phyloP scores from a whole-genome alignment of 768 basidiomycete genomes.

The Suillus variegatus region DNA sequence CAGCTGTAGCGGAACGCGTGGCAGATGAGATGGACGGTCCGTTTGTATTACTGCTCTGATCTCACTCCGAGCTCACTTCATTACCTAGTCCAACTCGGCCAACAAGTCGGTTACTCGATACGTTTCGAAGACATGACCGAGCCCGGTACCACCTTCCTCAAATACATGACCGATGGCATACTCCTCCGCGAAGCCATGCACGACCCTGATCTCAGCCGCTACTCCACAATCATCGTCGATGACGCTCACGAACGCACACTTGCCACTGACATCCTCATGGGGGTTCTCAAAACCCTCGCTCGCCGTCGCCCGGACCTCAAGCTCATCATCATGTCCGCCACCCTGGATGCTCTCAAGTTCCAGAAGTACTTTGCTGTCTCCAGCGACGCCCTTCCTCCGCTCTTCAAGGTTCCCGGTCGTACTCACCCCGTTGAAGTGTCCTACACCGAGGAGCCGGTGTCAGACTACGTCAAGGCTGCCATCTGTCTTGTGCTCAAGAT shows the following conservation, averaged over 20 bases:
- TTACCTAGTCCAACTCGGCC: constrained; percentile 78
- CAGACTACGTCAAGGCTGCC: constrained; percentile 96
- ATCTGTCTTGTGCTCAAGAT: constrained; percentile 97
- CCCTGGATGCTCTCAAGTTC: constrained; percentile 95
- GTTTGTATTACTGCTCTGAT: constrained; percentile 27
- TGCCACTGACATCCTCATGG: constrained; percentile 98
- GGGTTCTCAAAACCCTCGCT: constrained; percentile 84
- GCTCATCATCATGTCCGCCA: constrained; percentile 98
- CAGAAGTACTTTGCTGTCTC: constrained; percentile 85
- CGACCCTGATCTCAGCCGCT: constrained; percentile 83
- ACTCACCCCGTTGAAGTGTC: constrained; percentile 97
- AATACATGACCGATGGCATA: constrained; percentile 99
- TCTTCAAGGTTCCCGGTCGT: constrained; percentile 90
- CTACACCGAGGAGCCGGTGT: constrained; percentile 90
- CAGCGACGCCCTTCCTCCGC: constrained; percentile 51
- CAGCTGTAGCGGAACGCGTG: constrained; percentile 98
- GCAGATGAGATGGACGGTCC: constrained; percentile 98
- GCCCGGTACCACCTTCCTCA: constrained; percentile 95
- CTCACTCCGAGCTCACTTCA: constrained; percentile 2
- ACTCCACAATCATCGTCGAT: constrained; percentile 97
- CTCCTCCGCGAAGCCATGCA: constrained; percentile 98
- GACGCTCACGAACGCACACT: constrained; percentile 98
- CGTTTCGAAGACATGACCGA: constrained; percentile 85
- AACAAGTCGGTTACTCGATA: constrained; percentile 96
- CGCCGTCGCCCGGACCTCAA: constrained; percentile 86